Evolutionary conservation across 139 green algal genomes (phyloP).

Genomic region (Parachlorella kessleri): DNA sequence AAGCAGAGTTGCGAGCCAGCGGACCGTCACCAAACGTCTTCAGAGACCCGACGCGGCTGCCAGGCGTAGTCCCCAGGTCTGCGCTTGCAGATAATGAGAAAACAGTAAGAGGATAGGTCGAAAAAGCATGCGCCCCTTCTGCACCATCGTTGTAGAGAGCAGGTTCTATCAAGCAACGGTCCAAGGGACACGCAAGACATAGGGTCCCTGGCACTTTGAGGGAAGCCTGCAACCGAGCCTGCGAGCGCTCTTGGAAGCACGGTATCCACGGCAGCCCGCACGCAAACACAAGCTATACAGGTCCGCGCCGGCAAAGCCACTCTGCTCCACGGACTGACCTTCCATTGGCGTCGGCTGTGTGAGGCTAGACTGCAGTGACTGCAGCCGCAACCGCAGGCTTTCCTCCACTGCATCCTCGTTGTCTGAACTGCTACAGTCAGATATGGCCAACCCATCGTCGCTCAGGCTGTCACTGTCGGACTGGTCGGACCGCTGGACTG

Average conservation of each 20-base stretch:
- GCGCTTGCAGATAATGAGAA: neutral
- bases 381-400: neutral
- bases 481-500: neutral
- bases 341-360: neutral
- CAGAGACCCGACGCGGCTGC: conserved; percentile 32
- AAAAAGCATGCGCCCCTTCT: neutral
- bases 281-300: neutral
- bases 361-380: conserved; percentile 20
- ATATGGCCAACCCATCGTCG: neutral
- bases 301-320: too few species aligned
- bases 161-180: neutral
- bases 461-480: neutral
- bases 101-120: neutral
- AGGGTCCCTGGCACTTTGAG: too few species aligned
- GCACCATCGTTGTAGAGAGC: neutral
- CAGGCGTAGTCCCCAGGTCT: conserved; percentile 15
- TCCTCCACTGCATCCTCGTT: conserved; percentile 8
- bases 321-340: too few species aligned
- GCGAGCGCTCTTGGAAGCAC: too few species aligned
- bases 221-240: too few species aligned
- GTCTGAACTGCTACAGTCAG: conserved; percentile 8
- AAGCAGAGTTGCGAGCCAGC: too few species aligned
- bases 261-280: neutral
- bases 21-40: conserved; percentile 19
- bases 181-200: neutral